These are phyloP conservation scores for Microsporum canis DNA, from an alignment of 2,329 filamentous ascomycete species.

Conservation along the genomic window DNA sequence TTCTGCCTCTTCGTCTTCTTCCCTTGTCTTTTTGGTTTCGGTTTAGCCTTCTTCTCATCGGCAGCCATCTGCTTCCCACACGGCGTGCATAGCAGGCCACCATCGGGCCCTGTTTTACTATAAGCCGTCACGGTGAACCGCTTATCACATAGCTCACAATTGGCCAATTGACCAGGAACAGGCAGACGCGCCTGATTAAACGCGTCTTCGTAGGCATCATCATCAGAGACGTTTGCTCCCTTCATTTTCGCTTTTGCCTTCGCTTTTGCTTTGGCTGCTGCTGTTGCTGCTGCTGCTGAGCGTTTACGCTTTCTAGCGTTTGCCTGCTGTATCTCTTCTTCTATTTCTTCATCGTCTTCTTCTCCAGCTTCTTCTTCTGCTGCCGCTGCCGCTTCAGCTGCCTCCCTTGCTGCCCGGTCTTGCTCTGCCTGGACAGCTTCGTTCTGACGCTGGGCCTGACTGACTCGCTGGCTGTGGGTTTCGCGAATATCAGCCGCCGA, in stretches of 20 bases:
- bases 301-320: conserved; percentile 41
- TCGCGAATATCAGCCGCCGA: conserved; percentile 52
- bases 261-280: conserved; percentile 41
- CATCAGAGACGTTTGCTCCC: conserved; percentile 33
- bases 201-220: conserved; percentile 39
- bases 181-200: conserved; percentile 47
- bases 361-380: conserved; percentile 11
- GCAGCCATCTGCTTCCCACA: conserved; percentile 67
- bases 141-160: conserved; percentile 74
- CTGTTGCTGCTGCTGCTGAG: conserved; percentile 32
- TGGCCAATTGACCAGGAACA: conserved; percentile 73
- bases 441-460: conserved; percentile 38
- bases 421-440: conserved; percentile 5
- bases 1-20: conserved; percentile 59
- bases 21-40: conserved; percentile 44
- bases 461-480: conserved; percentile 45
- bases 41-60: conserved; percentile 47
- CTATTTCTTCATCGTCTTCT: conserved; percentile 20
- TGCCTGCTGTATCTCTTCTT: conserved; percentile 21
- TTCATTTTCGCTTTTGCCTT: conserved; percentile 35
- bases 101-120: conserved; percentile 67
- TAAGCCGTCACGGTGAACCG: conserved; percentile 90
- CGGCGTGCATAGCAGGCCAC: conserved; percentile 70
- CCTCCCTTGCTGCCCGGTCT: neutral
- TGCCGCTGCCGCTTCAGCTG: neutral